phyloP scores from a whole-genome alignment of 495 filamentous ascomycete genomes.

The Daldinia grandis region DNA sequence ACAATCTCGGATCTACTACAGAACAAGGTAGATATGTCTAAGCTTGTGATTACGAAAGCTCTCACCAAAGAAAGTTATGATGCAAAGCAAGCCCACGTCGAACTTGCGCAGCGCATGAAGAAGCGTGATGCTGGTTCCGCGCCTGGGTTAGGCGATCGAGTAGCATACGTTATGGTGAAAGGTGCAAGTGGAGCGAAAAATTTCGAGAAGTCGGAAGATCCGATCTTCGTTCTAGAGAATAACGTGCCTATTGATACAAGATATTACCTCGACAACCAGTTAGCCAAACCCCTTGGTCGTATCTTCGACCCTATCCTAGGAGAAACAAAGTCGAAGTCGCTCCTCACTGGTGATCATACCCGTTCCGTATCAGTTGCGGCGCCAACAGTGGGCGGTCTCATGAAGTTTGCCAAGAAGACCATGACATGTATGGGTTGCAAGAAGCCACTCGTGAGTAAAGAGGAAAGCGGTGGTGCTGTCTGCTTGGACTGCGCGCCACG shows the following conservation, averaged over 20 bases:
- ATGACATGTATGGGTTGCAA: constrained; percentile 99
- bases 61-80: constrained; percentile 83
- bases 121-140: constrained; percentile 96
- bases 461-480: constrained; percentile 85
- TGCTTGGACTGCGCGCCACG: constrained; percentile 85
- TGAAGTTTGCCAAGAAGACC: constrained; percentile 98
- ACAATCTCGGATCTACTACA: constrained; percentile 95
- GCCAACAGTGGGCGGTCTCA: constrained; percentile 87
- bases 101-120: constrained; percentile 92
- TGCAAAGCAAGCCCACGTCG: constrained; percentile 92
- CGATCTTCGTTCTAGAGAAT: constrained; percentile 95
- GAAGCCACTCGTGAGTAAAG: constrained; percentile 83
- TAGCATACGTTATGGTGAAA: constrained; percentile 98
- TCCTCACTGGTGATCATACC: constrained; percentile 91
- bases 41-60: constrained; percentile 98
- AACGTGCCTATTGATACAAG: constrained; percentile 98
- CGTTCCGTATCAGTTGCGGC: constrained; percentile 89
- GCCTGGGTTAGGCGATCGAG: constrained; percentile 92
- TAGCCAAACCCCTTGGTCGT: constrained; percentile 88
- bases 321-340: constrained; percentile 82
- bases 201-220: constrained; percentile 95
- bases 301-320: constrained; percentile 99
- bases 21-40: constrained; percentile 98
- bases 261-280: constrained; percentile 99
- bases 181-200: constrained; percentile 87